phyloP scores from a whole-genome alignment of 148 eudicot genomes.

The Cornus suecica region DNA sequence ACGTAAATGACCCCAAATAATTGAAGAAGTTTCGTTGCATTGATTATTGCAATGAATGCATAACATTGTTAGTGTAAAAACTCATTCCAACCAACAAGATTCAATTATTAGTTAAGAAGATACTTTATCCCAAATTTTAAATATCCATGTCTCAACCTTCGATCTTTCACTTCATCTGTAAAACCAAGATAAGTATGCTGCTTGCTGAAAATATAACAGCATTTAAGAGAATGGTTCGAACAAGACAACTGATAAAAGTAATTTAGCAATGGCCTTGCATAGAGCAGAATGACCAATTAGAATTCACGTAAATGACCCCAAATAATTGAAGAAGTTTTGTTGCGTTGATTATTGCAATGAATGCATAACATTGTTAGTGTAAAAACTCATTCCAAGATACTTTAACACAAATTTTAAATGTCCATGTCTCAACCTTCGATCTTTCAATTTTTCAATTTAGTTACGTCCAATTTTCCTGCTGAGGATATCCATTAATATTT shows the following conservation, averaged over 20 bases:
- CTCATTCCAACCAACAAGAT: neutral
- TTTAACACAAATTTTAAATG: neutral
- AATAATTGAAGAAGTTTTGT: too few relatives aligned
- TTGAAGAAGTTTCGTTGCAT: too few relatives aligned
- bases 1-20: too few relatives aligned
- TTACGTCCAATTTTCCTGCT: neutral
- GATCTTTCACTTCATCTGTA: slow-evolving; percentile 65
- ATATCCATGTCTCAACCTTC: neutral
- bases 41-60: neutral
- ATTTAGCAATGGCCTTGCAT: neutral
- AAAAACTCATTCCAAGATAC: neutral
- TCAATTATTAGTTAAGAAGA: neutral
- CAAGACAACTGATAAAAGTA: neutral
- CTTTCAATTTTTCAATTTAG: neutral
- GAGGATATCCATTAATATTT: neutral
- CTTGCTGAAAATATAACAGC: neutral
- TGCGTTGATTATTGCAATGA: too few relatives aligned
- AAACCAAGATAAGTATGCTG: slow-evolving; percentile 11
- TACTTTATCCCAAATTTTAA: neutral
- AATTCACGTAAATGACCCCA: too few relatives aligned
- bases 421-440: neutral
- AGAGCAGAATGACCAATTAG: too few relatives aligned
- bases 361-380: neutral
- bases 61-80: neutral
- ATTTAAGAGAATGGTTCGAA: neutral